Percentiles rank a stretch among this genome's conserved stretches.
phyloP scores from a whole-genome alignment of 2,329 filamentous ascomycete species.

The Metarhizium album region DNA sequence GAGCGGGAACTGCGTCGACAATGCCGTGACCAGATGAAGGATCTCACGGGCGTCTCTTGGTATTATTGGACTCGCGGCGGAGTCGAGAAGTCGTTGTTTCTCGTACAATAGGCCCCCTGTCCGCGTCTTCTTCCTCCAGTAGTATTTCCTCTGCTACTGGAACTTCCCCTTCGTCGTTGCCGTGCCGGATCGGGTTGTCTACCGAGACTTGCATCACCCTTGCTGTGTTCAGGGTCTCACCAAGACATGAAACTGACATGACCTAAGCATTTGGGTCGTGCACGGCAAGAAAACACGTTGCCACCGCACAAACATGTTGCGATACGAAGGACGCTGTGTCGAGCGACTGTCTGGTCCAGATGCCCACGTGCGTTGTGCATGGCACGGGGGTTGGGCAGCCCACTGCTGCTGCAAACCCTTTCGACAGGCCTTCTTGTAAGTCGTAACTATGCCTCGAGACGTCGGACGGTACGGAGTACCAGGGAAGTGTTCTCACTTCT shows the following conservation, averaged over 20 bases:
- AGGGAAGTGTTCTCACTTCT: too few species aligned
- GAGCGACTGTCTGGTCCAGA: background rate
- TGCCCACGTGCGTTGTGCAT: background rate
- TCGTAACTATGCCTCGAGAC: too few species aligned
- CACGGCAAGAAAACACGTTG: background rate
- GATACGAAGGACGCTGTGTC: background rate
- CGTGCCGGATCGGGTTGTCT: background rate
- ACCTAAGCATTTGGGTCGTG: background rate
- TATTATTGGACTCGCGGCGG: too few species aligned
- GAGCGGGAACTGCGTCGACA: background rate
- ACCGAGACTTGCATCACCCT: conserved; percentile 1
- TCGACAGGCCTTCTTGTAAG: too few species aligned
- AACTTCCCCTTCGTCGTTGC: background rate
- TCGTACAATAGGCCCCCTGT: too few species aligned
- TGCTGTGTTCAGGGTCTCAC: background rate
- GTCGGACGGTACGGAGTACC: too few species aligned
- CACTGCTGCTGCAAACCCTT: too few species aligned
- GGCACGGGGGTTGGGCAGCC: too few species aligned
- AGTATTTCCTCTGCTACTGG: too few species aligned
- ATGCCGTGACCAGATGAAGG: background rate
- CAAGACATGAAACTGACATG: background rate
- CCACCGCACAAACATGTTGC: background rate
- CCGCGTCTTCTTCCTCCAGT: too few species aligned
- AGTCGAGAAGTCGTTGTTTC: too few species aligned
- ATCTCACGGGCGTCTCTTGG: too few species aligned